phyloP scores from a whole-genome alignment of 169 alveolate species.

The Eimeria sp. region DNA sequence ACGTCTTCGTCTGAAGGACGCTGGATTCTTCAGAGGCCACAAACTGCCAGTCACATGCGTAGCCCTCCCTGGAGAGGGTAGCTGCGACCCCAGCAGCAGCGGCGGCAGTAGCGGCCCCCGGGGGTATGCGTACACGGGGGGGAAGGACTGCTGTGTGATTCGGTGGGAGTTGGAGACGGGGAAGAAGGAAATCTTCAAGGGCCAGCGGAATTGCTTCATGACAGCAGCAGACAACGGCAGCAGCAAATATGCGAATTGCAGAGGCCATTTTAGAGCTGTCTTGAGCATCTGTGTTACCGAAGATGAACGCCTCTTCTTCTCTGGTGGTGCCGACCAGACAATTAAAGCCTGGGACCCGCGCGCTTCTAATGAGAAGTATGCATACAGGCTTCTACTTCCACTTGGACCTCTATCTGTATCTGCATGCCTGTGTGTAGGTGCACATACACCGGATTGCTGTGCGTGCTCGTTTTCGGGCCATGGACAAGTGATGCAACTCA shows the following conservation, averaged over 20 bases:
- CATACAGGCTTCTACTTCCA: not conserved
- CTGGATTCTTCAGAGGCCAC: conserved; percentile 84
- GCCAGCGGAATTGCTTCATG: conserved; percentile 9
- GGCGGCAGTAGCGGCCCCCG: conserved; percentile 6
- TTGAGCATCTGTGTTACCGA: conserved; percentile 71
- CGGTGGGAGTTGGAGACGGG: conserved; percentile 84
- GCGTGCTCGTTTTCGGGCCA: not conserved
- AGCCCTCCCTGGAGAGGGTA: conserved; percentile 77
- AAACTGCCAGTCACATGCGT: conserved; percentile 86
- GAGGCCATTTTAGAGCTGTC: conserved; percentile 79
- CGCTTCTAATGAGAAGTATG: conserved; percentile 29
- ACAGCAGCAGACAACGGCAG: not conserved
- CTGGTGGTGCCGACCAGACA: conserved; percentile 85
- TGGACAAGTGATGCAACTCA: too few relatives aligned
- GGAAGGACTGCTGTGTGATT: conserved; percentile 86
- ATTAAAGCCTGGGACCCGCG: conserved; percentile 86
- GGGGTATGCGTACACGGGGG: conserved; percentile 84
- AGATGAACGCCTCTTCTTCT: conserved; percentile 82
- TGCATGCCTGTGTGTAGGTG: not conserved
- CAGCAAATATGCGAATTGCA: not conserved
- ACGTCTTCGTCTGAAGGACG: not conserved
- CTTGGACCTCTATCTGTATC: not conserved
- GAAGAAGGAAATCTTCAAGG: conserved; percentile 41
- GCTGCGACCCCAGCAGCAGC: conserved; percentile 13
- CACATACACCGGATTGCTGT: not conserved